Evolutionary conservation across 164 flowering plant species (phyloP), one percentile per base, ranked within the genome.

Genomic region (Paratinospora sagittata): DNA sequence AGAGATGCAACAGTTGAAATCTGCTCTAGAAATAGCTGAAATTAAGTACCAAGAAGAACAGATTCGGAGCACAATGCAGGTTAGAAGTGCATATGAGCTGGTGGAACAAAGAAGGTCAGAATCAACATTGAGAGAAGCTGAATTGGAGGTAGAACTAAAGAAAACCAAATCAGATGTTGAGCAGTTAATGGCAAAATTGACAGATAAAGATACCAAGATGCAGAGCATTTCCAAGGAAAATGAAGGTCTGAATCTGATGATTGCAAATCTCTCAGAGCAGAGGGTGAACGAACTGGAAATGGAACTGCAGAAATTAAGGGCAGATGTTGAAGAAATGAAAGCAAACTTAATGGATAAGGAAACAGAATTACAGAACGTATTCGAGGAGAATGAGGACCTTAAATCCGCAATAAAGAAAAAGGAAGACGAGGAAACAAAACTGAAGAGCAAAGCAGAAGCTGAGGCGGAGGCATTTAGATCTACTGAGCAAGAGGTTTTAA

Each of bases 201-300:
- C 90, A 92, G 92, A 89, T n/a, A 92, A 89, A 71, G 96, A 92
- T 81, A 89, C 87, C 41, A 89, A 87, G 71, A 60, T 92, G 72
- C 93, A 88, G 74, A 79, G 85, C 13, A 84, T 92, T 63, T 73
- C 76, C 14, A 91, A 88, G 71, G 97, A 92, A 79, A 89, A 92
- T 74, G 93, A 89, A 60, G 83, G 65, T 67, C 76, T 88, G 66
- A 81, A 68, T 33, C 41, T 63, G 65, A 83, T 77, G 78, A 82
- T 88, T 8, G 77, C 79, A 47, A 67, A n/a, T 52, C 58, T 63
- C 8, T 76, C 80, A 19, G 52, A 61, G 60, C 80, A 78, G 26
- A 70, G 71, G 74, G 83, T 85, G 43, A 8, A 60, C 9, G 82
- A 80, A 58, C 66, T 86, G 39, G 86, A 85, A 70, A 72, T 61